phyloP scores from a whole-genome alignment of 2,329 filamentous ascomycete genomes.

The Didymella pomorum region DNA sequence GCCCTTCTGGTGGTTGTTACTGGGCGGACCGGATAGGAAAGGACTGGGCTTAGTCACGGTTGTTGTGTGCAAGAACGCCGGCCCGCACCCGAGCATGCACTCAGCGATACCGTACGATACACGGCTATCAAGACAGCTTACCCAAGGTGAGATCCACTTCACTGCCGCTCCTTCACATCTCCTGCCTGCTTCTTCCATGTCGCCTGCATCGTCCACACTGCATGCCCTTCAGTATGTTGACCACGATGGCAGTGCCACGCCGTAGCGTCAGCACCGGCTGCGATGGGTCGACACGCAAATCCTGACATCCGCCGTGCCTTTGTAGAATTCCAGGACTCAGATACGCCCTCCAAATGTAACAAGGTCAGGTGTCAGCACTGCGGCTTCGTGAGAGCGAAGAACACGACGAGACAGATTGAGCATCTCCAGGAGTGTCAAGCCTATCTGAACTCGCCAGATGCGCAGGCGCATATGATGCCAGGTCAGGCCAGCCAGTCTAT shows the following conservation, averaged over 20 bases:
- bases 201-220: neutral
- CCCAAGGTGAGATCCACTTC: slow-evolving; percentile 19
- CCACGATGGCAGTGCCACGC: slow-evolving; percentile 18
- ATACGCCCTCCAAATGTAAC: slow-evolving; percentile 57
- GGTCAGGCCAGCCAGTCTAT: slow-evolving; percentile 30
- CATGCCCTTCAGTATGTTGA: slow-evolving; percentile 23
- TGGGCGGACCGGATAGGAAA: neutral
- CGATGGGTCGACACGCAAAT: slow-evolving; percentile 51
- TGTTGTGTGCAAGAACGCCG: neutral
- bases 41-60: slow-evolving; percentile 12
- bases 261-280: slow-evolving; percentile 5
- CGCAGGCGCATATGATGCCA: slow-evolving; percentile 45
- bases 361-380: slow-evolving; percentile 60
- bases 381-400: slow-evolving; percentile 60
- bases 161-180: neutral
- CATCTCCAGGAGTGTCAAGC: slow-evolving; percentile 57
- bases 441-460: slow-evolving; percentile 56
- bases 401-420: slow-evolving; percentile 61
- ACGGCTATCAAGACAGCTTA: slow-evolving; percentile 17
- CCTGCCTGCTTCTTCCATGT: neutral
- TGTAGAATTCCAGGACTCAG: slow-evolving; percentile 52
- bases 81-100: neutral
- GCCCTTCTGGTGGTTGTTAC: neutral
- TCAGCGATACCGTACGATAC: slow-evolving; percentile 20
- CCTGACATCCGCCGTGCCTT: slow-evolving; percentile 52